Base-by-base conservation (phyloP, 2,329 filamentous ascomycete species). In the Microcyclospora pomicola region DNA sequence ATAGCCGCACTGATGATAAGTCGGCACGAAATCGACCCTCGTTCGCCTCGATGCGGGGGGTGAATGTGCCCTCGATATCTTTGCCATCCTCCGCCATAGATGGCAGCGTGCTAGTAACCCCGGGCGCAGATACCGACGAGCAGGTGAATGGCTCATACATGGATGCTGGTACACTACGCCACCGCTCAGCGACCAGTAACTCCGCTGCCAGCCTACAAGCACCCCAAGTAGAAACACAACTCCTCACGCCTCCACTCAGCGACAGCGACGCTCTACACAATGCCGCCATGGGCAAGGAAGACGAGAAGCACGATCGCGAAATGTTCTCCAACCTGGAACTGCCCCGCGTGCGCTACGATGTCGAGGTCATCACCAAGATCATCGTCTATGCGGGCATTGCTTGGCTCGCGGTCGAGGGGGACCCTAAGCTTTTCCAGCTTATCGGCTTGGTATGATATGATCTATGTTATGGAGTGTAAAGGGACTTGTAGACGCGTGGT, bases 331-430 rank as follows among this genome's bases (percentile, higher is more conserved):
- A 72, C 55, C 69, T 96, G 39, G 79, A 86, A 45, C 84, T 81
- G 62, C 86, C 91, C 35, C 76, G 91, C 48, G 87, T 95, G 42
- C 72, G 87, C 50, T 98, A 96, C 55, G 91, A 98, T 61, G 88
- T 96, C n/a, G 91, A 98, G 61, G 88, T 98, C 30, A 82, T 98
- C 29, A 96, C 91, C 5, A 96, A 95, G 63, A 62, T 98, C 43
- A 82, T 98, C 51, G 85, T 98, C 15, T 98, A 98, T 64, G 73
- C 81, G 42, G 91, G 88, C 33, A 93, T 94, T 58, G 85, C 71
- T 36, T 86, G 79, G 77, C 66, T 92, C 42, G 82, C 83, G 2
- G 77, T 84, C 1, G 82, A 83, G 48, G 67, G 72, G n/a, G 78
- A 80, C 46, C 82, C 82, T 0, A 64, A 83, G 16, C 59, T 84